Evolutionary conservation across 805 yeast genomes (phyloP).

Genomic region (Ogataea dorogensis): DNA sequence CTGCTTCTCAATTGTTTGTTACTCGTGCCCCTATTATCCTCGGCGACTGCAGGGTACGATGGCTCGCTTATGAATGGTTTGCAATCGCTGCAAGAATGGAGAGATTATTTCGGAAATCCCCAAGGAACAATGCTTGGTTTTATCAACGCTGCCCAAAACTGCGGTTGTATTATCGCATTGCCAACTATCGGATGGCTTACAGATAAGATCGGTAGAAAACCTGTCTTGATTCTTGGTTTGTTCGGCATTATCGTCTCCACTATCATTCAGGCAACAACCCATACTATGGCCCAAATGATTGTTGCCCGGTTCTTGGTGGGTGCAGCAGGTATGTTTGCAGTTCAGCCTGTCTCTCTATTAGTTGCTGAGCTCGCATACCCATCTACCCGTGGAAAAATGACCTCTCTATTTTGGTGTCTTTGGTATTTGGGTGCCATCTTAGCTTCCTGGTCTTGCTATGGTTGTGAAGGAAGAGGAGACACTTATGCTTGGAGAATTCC

Average conservation of each 20-base stretch:
- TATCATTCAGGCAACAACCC: constrained; percentile 48
- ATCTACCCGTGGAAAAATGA: constrained; percentile 39
- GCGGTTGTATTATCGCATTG: constrained; percentile 37
- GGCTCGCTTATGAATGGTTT: constrained; percentile 47
- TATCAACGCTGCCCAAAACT: constrained; percentile 36
- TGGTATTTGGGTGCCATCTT: constrained; percentile 46
- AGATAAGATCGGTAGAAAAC: constrained; percentile 57
- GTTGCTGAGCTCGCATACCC: constrained; percentile 53
- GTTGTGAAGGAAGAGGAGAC: constrained; percentile 33
- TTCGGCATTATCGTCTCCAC: constrained; percentile 54
- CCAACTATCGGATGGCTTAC: constrained; percentile 37
- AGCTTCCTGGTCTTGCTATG: constrained; percentile 48
- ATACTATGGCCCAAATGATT: constrained; percentile 35
- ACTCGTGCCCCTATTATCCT: constrained; percentile 33
- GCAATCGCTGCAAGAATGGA: constrained; percentile 42
- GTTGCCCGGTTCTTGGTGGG: constrained; percentile 49
- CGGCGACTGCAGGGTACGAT: constrained; percentile 44
- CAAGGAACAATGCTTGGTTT: constrained; percentile 36
- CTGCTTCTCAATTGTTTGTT: constrained; percentile 37
- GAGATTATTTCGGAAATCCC: constrained; percentile 33
- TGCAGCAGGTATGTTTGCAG: constrained; percentile 42
- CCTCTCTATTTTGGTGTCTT: constrained; percentile 48
- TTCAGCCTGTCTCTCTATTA: constrained; percentile 46
- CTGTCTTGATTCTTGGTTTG: constrained; percentile 50
- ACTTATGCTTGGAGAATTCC: constrained; percentile 56